A percentile compares a stretch with the other conserved stretches of the same genome.
Conservation (phyloP, 305 asterid genomes). For the Ilex paraguariensis region DNA sequence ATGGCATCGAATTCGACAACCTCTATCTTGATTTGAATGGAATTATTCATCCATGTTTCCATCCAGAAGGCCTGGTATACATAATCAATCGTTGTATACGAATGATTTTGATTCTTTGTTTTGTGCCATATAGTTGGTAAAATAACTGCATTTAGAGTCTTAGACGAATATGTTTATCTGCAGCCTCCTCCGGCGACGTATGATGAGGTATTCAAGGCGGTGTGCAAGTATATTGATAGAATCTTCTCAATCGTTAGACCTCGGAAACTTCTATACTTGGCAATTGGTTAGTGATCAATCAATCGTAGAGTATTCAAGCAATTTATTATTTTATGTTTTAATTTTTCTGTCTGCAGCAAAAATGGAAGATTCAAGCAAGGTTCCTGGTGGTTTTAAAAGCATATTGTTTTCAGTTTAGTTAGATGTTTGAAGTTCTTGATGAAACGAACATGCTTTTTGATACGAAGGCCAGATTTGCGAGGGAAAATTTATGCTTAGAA, state of each 20-base stretch:
- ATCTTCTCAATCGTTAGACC: constrained; percentile 39
- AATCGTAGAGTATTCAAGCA: no score
- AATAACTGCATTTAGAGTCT: no score
- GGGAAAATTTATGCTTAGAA: no score
- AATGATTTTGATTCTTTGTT: not conserved
- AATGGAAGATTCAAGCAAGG: no score
- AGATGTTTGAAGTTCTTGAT: no score
- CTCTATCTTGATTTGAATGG: constrained; percentile 54
- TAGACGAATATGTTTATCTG: not conserved
- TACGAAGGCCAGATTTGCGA: no score
- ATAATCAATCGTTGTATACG: not conserved
- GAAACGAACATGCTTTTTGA: no score
- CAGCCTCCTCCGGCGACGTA: constrained; percentile 37
- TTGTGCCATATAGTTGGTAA: not conserved
- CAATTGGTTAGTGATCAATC: constrained; percentile 35
- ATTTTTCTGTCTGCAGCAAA: no score
- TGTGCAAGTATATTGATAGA: constrained; percentile 45
- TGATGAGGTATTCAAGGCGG: constrained; percentile 38
- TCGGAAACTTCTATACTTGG: constrained; percentile 50
- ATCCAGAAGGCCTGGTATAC: constrained; percentile 44
- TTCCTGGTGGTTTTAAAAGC: no score
- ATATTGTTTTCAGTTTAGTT: no score
- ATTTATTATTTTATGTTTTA: no score
- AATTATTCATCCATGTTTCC: constrained; percentile 56
- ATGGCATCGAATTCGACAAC: constrained; percentile 44